Conservation (phyloP, 768 basidiomycete genomes). For the Candolleomyces aberdarensis region DNA sequence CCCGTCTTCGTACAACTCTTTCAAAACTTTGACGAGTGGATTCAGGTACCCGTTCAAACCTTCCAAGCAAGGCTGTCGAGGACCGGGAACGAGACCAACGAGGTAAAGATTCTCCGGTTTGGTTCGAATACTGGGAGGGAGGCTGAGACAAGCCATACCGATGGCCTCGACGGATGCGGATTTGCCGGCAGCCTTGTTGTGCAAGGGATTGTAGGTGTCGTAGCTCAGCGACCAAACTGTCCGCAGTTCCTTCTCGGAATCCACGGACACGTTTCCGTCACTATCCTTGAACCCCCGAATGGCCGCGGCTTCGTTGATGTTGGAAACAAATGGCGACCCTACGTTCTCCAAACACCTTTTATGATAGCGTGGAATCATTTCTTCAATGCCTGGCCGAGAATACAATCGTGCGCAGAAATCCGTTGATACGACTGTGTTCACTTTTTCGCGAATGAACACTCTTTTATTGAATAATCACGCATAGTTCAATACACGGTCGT, state of each 20-base stretch:
- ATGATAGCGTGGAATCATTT: neutral
- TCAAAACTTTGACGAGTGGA: constrained; percentile 33
- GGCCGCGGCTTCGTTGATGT: constrained; percentile 4
- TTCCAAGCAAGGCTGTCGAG: constrained; percentile 21
- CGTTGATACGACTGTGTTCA: too few species aligned
- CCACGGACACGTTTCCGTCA: constrained; percentile 3
- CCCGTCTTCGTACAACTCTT: constrained; percentile 26
- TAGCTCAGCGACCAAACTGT: constrained; percentile 5
- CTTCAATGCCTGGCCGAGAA: constrained; percentile 3
- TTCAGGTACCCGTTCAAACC: constrained; percentile 33
- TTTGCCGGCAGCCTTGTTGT: constrained; percentile 23
- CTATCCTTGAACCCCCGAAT: neutral
- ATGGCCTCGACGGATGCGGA: constrained; percentile 18
- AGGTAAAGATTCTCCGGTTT: constrained; percentile 33
- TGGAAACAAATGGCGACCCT: neutral
- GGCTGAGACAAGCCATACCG: constrained; percentile 28
- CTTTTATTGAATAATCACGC: too few species aligned
- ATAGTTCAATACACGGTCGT: too few species aligned
- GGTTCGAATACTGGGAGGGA: constrained; percentile 25
- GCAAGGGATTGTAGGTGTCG: constrained; percentile 30
- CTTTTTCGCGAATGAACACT: too few species aligned
- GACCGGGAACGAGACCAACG: constrained; percentile 21
- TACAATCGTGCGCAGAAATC: constrained; percentile 1
- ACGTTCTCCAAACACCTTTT: too few species aligned
- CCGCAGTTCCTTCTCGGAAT: constrained; percentile 2